Base-by-base conservation (phyloP, 805 yeast genomes). In the Ogataea wickerhamii region DNA sequence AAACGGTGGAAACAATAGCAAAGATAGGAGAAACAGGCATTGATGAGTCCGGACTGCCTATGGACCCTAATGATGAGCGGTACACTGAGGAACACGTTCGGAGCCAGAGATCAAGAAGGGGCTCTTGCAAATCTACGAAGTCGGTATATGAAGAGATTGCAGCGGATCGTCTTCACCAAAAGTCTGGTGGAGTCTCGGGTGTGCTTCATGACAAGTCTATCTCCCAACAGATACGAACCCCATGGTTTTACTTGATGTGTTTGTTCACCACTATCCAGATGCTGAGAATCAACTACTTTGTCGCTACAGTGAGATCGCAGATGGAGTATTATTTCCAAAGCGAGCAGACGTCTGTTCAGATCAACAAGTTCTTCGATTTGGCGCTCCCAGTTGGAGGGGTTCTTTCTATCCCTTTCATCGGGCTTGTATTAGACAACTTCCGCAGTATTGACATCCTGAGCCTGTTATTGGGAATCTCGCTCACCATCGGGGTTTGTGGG, bases 351-450 rank as follows among this genome's bases (percentile, higher is more conserved):
- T 95, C 94, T 1, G 57, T 70, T 18, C 50, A 53, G 10, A 62
- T 87, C 34, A 87, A 87, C 58, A 75, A 76, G 36, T 80, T 86
- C 44, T 91, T 89, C 53, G 97, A 91, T 57, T 53, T 85, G 37
- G 89, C 93, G 0, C 70, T 89, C 45, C 98, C 98, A 0, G 51
- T 87, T 8, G 98, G 97, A 18, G 97, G 97, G 18, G 64, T 89
- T 10, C 47, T 83, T 22, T 82, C 96, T 0, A 86, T 91, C 41
- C 97, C 97, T 6, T 76, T 88, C 49, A 84, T 87, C 42, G 97
- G 97, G 0, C 38, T 81, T 7, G 63, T 88, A 8, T 66, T 91
- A 32, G 98, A 91, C 56, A 80, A 82, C 55, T 62, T 80, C 41
- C 71, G 80, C 29, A 82, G 91, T 0, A 54, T 84, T 21, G 64